Base-by-base conservation (phyloP, 1,284 basidiomycete genomes). In the Leccinum olivaceoglutinosum region DNA sequence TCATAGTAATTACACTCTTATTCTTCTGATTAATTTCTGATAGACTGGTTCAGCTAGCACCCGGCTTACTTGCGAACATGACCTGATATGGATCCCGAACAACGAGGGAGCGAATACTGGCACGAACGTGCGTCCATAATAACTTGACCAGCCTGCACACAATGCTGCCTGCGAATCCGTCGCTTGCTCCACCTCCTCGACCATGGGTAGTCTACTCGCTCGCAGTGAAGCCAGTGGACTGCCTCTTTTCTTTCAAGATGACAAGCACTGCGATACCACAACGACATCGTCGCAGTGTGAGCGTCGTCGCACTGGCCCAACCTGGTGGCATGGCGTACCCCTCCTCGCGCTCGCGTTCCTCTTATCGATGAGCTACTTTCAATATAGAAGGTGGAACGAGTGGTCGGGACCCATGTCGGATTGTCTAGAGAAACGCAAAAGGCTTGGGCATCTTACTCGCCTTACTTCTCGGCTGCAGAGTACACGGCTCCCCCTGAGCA, bases 401-500 rank as follows among this genome's bases (percentile, higher is more conserved):
- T 5, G 49, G 11, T 51, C 21, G 21, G 49, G 9, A 16, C 25
- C 53, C 2, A 9, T 5, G 59, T 62, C 18, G 62, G 56, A 12
- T 46, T 75, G 25, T 67, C 73, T 10, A 65, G 70, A 63, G 63
- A 66, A 5, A 62, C 73, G 3, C 73, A 78, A 59, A 73, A 66
- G 21, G 72, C 77, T 10, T 88, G 86, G 87, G 84, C 80, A 5
- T 77, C 82, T 60, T 87, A 87, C 68, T 81, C 85, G 11, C 87
- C 87, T 0, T 88, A 82, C 70, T 82, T 79, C 64, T 70, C 85
- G 2, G 79, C 79, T 4, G 78, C 75, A 4, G 69, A 72, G n/a
- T 89, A 88, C 68, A 61, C 65, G 3, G 60, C 72, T 0, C 82
- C 83, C 0, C 85, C 85, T 2, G 63, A 68, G 11, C 71, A 73